Evolutionary conservation across 2,329 filamentous ascomycete species (phyloP).

Genomic region (Alternaria brassicae): DNA sequence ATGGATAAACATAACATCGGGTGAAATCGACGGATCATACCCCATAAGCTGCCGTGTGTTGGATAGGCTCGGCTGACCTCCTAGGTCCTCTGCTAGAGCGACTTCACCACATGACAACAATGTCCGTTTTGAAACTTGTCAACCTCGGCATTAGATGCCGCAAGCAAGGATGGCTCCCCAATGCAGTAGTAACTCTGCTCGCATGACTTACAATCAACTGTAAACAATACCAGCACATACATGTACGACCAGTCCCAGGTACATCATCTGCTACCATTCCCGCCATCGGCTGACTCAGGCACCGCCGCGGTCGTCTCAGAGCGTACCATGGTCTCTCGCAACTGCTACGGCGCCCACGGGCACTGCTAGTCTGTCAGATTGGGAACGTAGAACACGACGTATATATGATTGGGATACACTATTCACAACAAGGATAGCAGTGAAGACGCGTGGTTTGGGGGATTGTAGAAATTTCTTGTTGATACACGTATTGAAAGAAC

Average conservation of each 20-base stretch:
- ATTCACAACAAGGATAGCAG: background rate
- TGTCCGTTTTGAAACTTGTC: background rate
- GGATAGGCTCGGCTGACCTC: background rate
- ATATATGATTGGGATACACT: no score
- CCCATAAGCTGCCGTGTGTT: background rate
- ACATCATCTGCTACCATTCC: background rate
- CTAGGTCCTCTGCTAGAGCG: background rate
- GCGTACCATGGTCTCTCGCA: background rate
- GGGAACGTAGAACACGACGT: no score
- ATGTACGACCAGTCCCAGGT: background rate
- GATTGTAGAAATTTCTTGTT: background rate
- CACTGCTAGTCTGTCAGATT: no score
- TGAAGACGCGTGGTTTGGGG: background rate
- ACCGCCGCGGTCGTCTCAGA: background rate
- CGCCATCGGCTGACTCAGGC: background rate
- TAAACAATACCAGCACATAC: background rate
- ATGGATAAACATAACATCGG: slow-evolving; percentile 46
- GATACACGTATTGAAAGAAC: background rate
- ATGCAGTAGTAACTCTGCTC: background rate
- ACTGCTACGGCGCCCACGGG: background rate
- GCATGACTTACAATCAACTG: background rate
- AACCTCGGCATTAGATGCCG: background rate
- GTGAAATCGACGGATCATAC: slow-evolving; percentile 17
- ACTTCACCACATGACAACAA: background rate
- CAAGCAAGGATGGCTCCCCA: background rate